Evolutionary conservation across 495 filamentous ascomycete species (phyloP), one percentile per base, ranked within the genome.

Genomic region (Penicillium daleae): DNA sequence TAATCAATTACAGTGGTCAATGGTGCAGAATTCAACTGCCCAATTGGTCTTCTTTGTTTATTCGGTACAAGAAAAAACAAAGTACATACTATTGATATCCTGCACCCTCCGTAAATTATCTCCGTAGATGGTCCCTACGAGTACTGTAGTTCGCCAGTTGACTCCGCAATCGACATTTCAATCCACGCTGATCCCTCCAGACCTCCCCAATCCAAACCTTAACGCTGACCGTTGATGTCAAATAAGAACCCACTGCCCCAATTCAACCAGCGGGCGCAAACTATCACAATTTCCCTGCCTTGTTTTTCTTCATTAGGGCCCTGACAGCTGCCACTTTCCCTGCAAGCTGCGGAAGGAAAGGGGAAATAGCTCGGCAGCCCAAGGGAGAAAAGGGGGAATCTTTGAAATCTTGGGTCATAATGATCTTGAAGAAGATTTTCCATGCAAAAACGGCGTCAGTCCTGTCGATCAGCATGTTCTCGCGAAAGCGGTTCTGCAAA

Each of bases 281-380:
- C 27, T 26, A 56, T 60, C 62, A 42, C 31, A 56, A 56, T 56
- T 57, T 60, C 57, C 39, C 57, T 48, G 50, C 37, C 37, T 39
- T 22, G 37, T 60, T 65, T 59, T 22, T 9, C 19, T 7, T 57
- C 19, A 17, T 32, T 32, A 55, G 19, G 32, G 19, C 10, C 35
- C 32, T 56, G 48, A 65, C 57, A 60, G 42, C 62, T 60, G 62
- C 37, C 57, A 64, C 19, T 37, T 15, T 15, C 6, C 42, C 42
- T 19, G 29, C 27, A 59, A 6, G 42, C 57, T 19, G 29, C 39
- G 32, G 27, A 29, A 37, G 46, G 27, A 51, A 51, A 39, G 7
- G 57, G 27, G 46, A 37, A 59, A 21, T 21, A 46, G 42, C 24
- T 46, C 42, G 21, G 42, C 19, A 53, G 33, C 6, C 40, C 29